Conservation (phyloP, 1,284 basidiomycete genomes). For the Boletus hoseneyae region DNA sequence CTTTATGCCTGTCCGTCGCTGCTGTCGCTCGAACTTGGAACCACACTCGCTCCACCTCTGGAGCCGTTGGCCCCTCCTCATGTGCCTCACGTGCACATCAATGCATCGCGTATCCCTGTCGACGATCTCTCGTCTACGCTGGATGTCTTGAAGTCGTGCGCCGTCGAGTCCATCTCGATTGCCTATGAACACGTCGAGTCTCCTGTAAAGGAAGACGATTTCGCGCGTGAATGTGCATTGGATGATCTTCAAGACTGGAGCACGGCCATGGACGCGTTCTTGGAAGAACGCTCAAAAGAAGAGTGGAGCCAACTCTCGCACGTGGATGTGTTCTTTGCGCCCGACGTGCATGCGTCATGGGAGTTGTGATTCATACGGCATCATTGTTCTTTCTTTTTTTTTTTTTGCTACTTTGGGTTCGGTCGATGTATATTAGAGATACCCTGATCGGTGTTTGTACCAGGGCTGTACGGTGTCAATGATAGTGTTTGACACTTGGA, state of each 20-base stretch:
- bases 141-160: constrained; percentile 15
- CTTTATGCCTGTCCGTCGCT: constrained; percentile 25
- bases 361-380: constrained; percentile 13
- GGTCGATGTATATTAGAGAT: background rate
- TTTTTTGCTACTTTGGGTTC: background rate
- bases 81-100: constrained; percentile 23
- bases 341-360: constrained; percentile 22
- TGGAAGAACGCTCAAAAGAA: constrained; percentile 11
- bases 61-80: constrained; percentile 2
- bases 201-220: constrained; percentile 21
- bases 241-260: constrained; percentile 32
- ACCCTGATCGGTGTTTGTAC: constrained; percentile 13
- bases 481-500: background rate
- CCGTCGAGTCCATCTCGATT: constrained; percentile 25
- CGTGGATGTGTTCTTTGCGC: constrained; percentile 16
- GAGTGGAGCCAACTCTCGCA: constrained; percentile 19
- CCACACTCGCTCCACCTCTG: constrained; percentile 18
- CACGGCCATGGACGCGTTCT: constrained; percentile 20
- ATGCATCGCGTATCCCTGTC: constrained; percentile 28
- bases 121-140: constrained; percentile 26
- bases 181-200: constrained; percentile 14
- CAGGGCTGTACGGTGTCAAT: constrained; percentile 15
- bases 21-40: constrained; percentile 21
- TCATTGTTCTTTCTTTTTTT: background rate
- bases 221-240: constrained; percentile 29